Conservation (phyloP, 1,284 basidiomycete species). For the Ustilago hordei region DNA sequence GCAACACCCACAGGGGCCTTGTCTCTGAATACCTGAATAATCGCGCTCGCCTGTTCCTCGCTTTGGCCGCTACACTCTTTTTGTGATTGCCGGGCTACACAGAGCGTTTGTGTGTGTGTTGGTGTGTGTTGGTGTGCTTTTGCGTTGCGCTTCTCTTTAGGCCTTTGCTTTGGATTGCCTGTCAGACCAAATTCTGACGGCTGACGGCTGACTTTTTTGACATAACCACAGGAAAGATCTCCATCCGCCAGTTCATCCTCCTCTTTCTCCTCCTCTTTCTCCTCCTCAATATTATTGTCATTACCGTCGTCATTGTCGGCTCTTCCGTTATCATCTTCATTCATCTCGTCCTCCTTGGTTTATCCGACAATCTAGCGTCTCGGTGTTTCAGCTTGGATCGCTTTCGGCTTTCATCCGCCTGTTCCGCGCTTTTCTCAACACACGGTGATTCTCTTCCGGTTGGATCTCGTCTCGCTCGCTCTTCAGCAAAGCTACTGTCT, state of each 20-base stretch:
- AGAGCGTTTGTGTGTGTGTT: not conserved
- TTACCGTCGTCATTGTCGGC: not conserved
- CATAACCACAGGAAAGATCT: not conserved
- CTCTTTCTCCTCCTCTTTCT: not conserved
- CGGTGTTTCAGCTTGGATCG: not conserved
- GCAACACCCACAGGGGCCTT: not conserved
- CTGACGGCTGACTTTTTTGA: not conserved
- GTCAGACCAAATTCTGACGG: slow-evolving; percentile 6
- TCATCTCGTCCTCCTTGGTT: not conserved
- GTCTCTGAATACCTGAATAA: slow-evolving; percentile 1
- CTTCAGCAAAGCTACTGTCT: not conserved
- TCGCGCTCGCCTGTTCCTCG: not conserved
- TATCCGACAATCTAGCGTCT: not conserved
- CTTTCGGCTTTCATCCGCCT: not conserved
- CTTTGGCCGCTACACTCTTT: not conserved
- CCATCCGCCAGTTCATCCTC: slow-evolving; percentile 1
- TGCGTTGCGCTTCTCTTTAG: no score
- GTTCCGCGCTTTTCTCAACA: not conserved
- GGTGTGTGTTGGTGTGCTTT: not conserved
- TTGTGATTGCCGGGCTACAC: slow-evolving; percentile 1
- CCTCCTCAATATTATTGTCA: not conserved
- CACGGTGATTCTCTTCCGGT: not conserved
- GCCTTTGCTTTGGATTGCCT: slow-evolving; percentile 1
- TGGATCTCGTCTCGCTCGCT: not conserved
- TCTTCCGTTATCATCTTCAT: not conserved